phyloP scores from a whole-genome alignment of 2,329 filamentous ascomycete species.

The Aspergillus costaricaensis region DNA sequence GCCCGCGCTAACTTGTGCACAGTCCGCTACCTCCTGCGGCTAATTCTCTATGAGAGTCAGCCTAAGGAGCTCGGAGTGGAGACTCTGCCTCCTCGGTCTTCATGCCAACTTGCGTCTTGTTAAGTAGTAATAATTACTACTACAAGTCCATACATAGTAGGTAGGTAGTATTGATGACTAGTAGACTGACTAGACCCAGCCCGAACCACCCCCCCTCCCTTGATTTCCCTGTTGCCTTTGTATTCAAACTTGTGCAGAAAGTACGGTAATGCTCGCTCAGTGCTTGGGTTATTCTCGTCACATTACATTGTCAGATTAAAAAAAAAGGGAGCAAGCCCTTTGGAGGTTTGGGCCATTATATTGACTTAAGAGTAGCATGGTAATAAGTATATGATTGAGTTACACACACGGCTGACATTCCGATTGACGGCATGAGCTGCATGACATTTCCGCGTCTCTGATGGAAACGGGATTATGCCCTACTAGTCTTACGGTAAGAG shows the following conservation, averaged over 20 bases:
- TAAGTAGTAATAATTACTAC: not conserved
- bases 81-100: not conserved
- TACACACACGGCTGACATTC: not conserved
- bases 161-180: not conserved
- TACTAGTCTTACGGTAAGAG: not conserved
- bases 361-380: not conserved
- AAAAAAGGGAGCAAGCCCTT: too few species aligned
- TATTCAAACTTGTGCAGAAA: too few species aligned
- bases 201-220: too few species aligned
- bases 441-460: not conserved
- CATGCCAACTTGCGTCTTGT: not conserved
- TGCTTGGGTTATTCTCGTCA: too few species aligned
- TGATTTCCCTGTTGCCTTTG: too few species aligned
- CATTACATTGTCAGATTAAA: too few species aligned
- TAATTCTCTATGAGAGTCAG: not conserved
- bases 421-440: conserved; percentile 1
- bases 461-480: not conserved
- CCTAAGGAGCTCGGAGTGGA: not conserved
- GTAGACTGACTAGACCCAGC: too few species aligned
- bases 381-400: not conserved
- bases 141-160: not conserved
- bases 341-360: not conserved
- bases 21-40: conserved; percentile 17
- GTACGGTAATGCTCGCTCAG: too few species aligned
- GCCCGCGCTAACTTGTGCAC: conserved; percentile 16